A percentile compares a stretch with the other conserved stretches of the same genome.
Conservation (phyloP, 495 filamentous ascomycete species). For the Aspergillus cavernicola region DNA sequence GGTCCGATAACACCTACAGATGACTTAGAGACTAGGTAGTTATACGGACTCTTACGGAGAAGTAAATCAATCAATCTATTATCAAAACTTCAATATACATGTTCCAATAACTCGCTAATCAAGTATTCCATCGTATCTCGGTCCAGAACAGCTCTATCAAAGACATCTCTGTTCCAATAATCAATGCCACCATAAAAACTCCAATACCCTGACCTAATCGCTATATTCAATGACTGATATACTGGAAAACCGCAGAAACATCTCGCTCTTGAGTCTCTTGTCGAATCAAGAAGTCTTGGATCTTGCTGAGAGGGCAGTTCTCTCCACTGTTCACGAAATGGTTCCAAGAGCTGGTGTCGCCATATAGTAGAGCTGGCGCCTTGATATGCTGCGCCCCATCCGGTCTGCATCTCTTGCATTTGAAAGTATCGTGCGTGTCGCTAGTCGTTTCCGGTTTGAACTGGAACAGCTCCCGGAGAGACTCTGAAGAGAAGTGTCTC, state of each 20-base stretch:
- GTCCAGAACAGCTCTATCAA: neutral
- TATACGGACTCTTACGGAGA: neutral
- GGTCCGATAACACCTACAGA: neutral
- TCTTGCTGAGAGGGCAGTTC: slow-evolving; percentile 63
- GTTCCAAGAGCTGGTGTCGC: slow-evolving; percentile 98
- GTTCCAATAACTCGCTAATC: slow-evolving; percentile 7
- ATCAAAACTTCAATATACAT: slow-evolving; percentile 8
- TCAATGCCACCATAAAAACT: neutral
- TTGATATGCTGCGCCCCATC: slow-evolving; percentile 85
- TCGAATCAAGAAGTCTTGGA: slow-evolving; percentile 87
- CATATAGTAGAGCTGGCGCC: slow-evolving; percentile 90
- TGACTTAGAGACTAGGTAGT: too few species aligned
- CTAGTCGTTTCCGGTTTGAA: slow-evolving; percentile 78
- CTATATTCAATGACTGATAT: slow-evolving; percentile 77
- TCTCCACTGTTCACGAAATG: slow-evolving; percentile 82
- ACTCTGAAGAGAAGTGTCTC: slow-evolving; percentile 88
- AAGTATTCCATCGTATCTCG: neutral
- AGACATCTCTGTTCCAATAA: slow-evolving; percentile 2
- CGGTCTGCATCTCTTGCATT: slow-evolving; percentile 90
- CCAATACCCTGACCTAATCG: slow-evolving; percentile 4
- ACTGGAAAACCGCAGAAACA: slow-evolving; percentile 95
- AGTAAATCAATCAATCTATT: neutral
- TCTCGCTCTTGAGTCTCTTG: slow-evolving; percentile 78
- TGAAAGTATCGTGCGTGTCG: slow-evolving; percentile 98
- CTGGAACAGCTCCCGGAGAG: slow-evolving; percentile 86